Evolutionary conservation across 2,329 filamentous ascomycete genomes (phyloP), one percentile per base, ranked within the genome.

Genomic region (Calonectria naviculata): DNA sequence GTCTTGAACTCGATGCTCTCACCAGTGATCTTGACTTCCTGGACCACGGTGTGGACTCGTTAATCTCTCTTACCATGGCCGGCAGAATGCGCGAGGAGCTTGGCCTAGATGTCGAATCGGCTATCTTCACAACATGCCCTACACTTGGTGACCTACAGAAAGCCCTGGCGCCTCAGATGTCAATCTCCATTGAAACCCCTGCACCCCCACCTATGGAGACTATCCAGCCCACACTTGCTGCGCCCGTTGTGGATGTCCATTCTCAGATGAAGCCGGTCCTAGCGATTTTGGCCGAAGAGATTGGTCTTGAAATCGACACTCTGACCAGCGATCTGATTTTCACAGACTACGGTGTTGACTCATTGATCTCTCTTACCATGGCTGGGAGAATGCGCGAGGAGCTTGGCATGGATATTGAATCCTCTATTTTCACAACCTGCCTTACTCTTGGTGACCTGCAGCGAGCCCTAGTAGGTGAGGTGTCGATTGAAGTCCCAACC

Each of bases 381-480:
- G 36, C 36, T 5, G 47, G 47, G 4, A 21, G 46, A 28, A 41
- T 65, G 31, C 47, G 47, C 2, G 63, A 65, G 29, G 46, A 54
- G 31, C 63, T 65, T 31, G 47, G 36, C 24, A 41, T 65, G 34
- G 63, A 66, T 19, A 38, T 52, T 28, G 36, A 41, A 13, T 56
- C 47, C 21, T 66, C 63, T 17, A 21, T 58, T 15, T 90, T 91
- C 75, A 83, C 88, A 29, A 87, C 90, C 66, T 82, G 88, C 72
- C 81, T 86, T 1, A 90, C 88, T 12, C 84, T 91, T 38, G 86
- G 86, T 19, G 84, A 84, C 24, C 88, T 91, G 81, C 90, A 89
- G 78, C 75, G 69, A 38, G 54, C 31, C 34, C 44, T 70, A 28
- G 9, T 56, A 2, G 65, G 28, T 19, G 36, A 24, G 46, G 31